These are phyloP conservation scores for Teratosphaeria zuluensis DNA, from an alignment of 2,329 filamentous ascomycete genomes.

Conservation along the genomic window DNA sequence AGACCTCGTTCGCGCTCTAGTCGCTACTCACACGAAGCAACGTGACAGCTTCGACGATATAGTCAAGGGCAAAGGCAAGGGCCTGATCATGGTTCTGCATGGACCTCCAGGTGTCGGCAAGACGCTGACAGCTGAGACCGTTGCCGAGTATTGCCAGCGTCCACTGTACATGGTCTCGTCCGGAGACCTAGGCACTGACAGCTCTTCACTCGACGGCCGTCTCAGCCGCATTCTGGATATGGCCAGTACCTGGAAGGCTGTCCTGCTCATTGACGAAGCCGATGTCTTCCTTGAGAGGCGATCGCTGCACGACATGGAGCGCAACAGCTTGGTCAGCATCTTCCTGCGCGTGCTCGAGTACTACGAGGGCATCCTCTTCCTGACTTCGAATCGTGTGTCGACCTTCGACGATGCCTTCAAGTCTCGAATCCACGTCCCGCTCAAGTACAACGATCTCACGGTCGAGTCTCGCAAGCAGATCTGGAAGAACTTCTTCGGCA, in stretches of 20 bases:
- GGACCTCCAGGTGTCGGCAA: conserved; percentile 33
- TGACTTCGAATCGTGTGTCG: conserved; percentile 31
- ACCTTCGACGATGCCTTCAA: conserved; percentile 33
- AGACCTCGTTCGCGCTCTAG: conserved; percentile 23
- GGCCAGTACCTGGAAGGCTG: conserved; percentile 77
- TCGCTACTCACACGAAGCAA: conserved; percentile 21
- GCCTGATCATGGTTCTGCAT: conserved; percentile 29
- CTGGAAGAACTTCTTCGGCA: conserved; percentile 37
- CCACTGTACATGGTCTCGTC: conserved; percentile 34
- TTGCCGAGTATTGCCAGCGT: conserved; percentile 27
- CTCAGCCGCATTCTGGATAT: conserved; percentile 59
- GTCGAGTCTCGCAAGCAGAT: conserved; percentile 25
- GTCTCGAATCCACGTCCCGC: conserved; percentile 27
- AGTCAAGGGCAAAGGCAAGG: conserved; percentile 30
- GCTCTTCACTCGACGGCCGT: conserved; percentile 34
- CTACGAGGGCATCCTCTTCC: conserved; percentile 36
- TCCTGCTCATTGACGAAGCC: conserved; percentile 75
- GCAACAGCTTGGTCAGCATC: conserved; percentile 62
- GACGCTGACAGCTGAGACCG: conserved; percentile 31
- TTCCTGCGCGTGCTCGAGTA: conserved; percentile 29
- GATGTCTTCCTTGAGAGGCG: conserved; percentile 76
- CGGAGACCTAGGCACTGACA: conserved; percentile 29
- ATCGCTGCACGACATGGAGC: conserved; percentile 69
- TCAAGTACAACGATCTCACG: conserved; percentile 19
- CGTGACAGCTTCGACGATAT: conserved; percentile 21